Base-by-base conservation (phyloP, 1,284 basidiomycete genomes). In the Sporisorium sorghi region DNA sequence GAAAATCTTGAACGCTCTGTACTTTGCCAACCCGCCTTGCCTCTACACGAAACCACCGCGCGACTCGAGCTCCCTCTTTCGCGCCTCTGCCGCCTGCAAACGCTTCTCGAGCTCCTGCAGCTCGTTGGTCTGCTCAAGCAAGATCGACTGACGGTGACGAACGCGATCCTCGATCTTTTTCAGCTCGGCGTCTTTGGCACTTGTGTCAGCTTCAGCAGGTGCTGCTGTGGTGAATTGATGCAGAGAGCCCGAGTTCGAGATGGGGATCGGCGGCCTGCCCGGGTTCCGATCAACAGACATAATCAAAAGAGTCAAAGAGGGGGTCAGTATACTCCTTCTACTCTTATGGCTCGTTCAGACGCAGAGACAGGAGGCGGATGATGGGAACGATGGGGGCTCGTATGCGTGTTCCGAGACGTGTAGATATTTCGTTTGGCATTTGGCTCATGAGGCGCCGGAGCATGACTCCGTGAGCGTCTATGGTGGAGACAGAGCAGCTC, bases 61-160 rank as follows among this genome's bases (percentile, higher is more conserved):
- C 40, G 75, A 65, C 44, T 79, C 77, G 46, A 81, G 73, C 61
- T 73, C 69, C 35, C 26, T 58, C 43, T 79, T 77, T 35, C 78
- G 67, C 5, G 59, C 68, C 49, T 83, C 81, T 10, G 81, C 80
- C 10, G 68, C 78, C 48, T 66, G 73, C 19, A 83, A 61, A 3
- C 79, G 76, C 43, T 63, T 72, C 39, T 83, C 81, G 10, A 83
- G 68, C 39, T 76, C 71, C 40, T 77, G 63, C 32, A 83, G 73
- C 62, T 82, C 81, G 52, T 64, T 71, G 11, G 76, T 74, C 63
- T 81, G 72, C 37, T 75, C 66, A 32, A 66, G 32, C 0, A 83
- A 62, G n/a, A 70, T 50, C 19, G 76, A 73, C 56, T 78, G 79
- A 26, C 71, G 70, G 33, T 78, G 68, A 47, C 68, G 69, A 9